Percentiles rank a stretch among this genome's conserved stretches.
Conservation (phyloP, 768 basidiomycete species). For the Daedalea quercina region DNA sequence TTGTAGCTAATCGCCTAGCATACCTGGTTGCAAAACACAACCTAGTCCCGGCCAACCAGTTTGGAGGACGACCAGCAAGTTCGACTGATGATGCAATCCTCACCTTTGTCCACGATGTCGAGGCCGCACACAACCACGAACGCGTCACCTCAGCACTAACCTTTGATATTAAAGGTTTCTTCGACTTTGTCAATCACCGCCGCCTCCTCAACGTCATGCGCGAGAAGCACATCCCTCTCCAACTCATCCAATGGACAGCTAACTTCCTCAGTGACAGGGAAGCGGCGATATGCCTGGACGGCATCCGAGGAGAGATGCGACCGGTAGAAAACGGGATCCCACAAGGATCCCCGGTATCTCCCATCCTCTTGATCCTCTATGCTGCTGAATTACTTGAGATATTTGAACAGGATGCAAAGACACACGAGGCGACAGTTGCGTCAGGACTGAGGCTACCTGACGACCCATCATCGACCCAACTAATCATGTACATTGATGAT, state of each 20-base stretch:
- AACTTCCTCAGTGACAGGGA: constrained; percentile 7
- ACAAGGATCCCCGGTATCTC: constrained; percentile 24
- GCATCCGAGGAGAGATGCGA: constrained; percentile 17
- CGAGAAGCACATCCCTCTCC: constrained; percentile 6
- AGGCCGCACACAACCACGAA: constrained; percentile 1
- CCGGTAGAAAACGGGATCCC: constrained; percentile 26
- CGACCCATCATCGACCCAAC: background rate
- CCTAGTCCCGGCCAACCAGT: too few species aligned
- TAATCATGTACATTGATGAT: constrained; percentile 28
- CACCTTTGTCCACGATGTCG: constrained; percentile 14
- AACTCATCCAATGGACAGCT: constrained; percentile 6
- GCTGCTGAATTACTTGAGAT: constrained; percentile 4
- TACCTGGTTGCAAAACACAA: too few species aligned
- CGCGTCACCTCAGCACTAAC: constrained; percentile 9
- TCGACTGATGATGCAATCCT: constrained; percentile 16
- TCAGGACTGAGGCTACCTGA: background rate
- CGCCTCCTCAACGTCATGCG: constrained; percentile 4
- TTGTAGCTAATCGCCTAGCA: too few species aligned
- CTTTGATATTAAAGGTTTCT: constrained; percentile 18
- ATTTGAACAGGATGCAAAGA: background rate
- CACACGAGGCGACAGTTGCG: constrained; percentile 10
- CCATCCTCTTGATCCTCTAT: constrained; percentile 8
- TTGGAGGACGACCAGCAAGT: background rate
- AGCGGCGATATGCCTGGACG: constrained; percentile 12
- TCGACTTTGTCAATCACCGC: constrained; percentile 17